Conservation (phyloP, 352 stramenopile genomes). For the Phytophthora constricta region DNA sequence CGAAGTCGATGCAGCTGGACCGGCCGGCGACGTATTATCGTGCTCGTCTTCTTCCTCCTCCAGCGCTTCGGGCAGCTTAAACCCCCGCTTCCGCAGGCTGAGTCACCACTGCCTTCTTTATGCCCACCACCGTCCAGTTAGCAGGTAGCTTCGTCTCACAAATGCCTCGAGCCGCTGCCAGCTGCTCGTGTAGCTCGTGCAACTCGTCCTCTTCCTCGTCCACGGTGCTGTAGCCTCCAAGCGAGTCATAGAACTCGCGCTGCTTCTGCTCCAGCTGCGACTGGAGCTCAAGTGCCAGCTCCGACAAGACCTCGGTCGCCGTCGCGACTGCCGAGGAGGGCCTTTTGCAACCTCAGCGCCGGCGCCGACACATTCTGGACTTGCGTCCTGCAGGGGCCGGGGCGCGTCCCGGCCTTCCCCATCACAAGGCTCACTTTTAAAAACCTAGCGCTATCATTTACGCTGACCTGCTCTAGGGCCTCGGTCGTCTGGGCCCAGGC, state of each 20-base stretch:
- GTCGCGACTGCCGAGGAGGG: constrained; percentile 15
- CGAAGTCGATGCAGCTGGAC: constrained; percentile 6
- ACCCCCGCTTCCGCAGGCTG: not conserved
- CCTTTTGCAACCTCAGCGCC: constrained; percentile 11
- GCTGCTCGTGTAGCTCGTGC: constrained; percentile 34
- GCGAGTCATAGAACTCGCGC: constrained; percentile 44
- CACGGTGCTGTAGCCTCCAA: constrained; percentile 51
- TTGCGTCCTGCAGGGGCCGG: constrained; percentile 18
- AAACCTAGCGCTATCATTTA: constrained; percentile 23
- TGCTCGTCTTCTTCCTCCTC: constrained; percentile 3
- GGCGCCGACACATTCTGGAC: constrained; percentile 28
- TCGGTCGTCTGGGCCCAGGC: constrained; percentile 28
- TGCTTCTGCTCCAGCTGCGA: constrained; percentile 42
- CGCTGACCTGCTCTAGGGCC: constrained; percentile 19
- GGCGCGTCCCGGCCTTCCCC: constrained; percentile 5
- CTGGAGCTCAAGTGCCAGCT: constrained; percentile 31
- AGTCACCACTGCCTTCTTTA: constrained; percentile 19
- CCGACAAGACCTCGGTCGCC: constrained; percentile 4
- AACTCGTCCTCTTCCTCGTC: constrained; percentile 53
- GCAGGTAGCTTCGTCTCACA: constrained; percentile 27
- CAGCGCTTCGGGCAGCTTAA: not conserved
- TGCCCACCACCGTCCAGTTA: constrained; percentile 23
- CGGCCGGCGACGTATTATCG: constrained; percentile 4
- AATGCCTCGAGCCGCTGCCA: constrained; percentile 10
- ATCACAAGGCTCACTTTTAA: constrained; percentile 34